Percentiles rank a stretch among this genome's conserved stretches.
Evolutionary conservation across 2,329 filamentous ascomycete species (phyloP).

Genomic region (Hymenoscyphus occultus): DNA sequence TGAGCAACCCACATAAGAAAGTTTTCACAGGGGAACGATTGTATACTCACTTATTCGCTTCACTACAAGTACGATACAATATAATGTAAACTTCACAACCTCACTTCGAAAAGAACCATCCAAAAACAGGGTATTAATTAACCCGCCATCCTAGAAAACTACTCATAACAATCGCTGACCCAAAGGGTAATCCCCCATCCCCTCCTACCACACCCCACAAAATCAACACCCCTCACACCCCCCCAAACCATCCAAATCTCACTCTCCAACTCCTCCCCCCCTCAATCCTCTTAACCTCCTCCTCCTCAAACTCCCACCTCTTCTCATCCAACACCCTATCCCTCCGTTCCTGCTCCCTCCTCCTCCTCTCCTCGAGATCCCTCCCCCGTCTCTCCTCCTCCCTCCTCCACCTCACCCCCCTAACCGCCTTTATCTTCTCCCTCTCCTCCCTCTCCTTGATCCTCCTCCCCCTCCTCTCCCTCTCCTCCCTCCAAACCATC

Average conservation of each 20-base stretch:
- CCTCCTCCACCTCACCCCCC: background rate
- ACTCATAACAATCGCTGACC: background rate
- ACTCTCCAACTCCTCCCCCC: background rate
- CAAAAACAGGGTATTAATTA: background rate
- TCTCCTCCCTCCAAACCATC: background rate
- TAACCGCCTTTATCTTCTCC: background rate
- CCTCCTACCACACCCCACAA: background rate
- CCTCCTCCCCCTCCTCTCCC: background rate
- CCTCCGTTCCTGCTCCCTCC: background rate
- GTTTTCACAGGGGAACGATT: too few relatives aligned
- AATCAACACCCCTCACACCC: background rate
- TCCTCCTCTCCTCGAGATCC: background rate
- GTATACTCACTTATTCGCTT: too few relatives aligned
- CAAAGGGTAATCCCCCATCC: background rate
- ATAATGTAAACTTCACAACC: background rate
- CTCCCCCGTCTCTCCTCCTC: background rate
- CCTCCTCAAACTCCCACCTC: background rate
- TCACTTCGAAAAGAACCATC: background rate
- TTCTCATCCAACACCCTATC: background rate
- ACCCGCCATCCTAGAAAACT: background rate
- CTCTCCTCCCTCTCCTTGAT: background rate
- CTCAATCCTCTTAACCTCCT: background rate
- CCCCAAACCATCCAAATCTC: background rate
- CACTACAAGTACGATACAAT: too few relatives aligned
- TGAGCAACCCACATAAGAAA: too few relatives aligned